These are phyloP conservation scores for Paracamarosporium sp. DNA, from an alignment of 2,329 filamentous ascomycete species.

Conservation along the genomic window DNA sequence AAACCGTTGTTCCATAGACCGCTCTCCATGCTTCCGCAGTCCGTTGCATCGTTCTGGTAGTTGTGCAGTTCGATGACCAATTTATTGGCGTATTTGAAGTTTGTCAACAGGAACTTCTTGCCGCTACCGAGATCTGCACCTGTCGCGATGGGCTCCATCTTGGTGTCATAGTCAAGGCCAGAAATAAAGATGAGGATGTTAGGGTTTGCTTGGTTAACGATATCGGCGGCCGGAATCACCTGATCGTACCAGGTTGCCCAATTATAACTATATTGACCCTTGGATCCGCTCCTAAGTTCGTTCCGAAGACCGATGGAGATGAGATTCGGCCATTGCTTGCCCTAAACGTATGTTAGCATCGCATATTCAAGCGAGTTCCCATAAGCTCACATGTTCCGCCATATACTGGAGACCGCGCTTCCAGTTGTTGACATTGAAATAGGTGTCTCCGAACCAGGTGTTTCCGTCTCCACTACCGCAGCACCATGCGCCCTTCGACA, in stretches of 20 bases:
- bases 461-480: constrained; percentile 57
- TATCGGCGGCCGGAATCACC: constrained; percentile 56
- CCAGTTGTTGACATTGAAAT: constrained; percentile 68
- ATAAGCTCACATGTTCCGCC: constrained; percentile 59
- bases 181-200: constrained; percentile 65
- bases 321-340: constrained; percentile 55
- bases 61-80: constrained; percentile 68
- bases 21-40: constrained; percentile 56
- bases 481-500: constrained; percentile 44
- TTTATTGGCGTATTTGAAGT: constrained; percentile 62
- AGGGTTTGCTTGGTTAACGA: constrained; percentile 60
- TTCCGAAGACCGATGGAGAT: constrained; percentile 65
- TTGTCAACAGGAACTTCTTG: constrained; percentile 53
- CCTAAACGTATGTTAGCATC: constrained; percentile 16
- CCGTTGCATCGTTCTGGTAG: constrained; percentile 60
- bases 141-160: constrained; percentile 58
- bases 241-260: constrained; percentile 65
- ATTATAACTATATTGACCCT: constrained; percentile 53
- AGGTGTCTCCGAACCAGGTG: constrained; percentile 65
- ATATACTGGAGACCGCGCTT: constrained; percentile 66
- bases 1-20: constrained; percentile 61
- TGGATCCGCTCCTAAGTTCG: constrained; percentile 50
- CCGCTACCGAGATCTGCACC: constrained; percentile 58
- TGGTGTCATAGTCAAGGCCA: constrained; percentile 65
- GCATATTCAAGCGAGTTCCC: neutral